Percentiles rank a stretch among this genome's conserved stretches.
Evolutionary conservation across 495 filamentous ascomycete genomes (phyloP).

Genomic region (Aspergillus sparsus): DNA sequence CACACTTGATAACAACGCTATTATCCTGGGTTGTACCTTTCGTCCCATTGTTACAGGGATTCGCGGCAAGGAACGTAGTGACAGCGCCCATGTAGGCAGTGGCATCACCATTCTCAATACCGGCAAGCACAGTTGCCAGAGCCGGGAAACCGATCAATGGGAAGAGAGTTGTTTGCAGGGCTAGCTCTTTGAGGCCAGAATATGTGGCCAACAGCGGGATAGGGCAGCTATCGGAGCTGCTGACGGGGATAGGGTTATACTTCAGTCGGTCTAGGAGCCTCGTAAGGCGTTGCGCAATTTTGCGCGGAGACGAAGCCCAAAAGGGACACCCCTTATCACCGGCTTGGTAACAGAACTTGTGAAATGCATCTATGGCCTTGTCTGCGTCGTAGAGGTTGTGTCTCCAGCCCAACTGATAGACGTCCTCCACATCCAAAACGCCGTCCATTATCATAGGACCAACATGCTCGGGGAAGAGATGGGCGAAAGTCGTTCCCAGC

Average conservation of each 20-base stretch:
- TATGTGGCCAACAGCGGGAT: constrained; percentile 26
- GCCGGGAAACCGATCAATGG: constrained; percentile 21
- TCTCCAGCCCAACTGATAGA: constrained; percentile 35
- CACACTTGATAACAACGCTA: constrained; percentile 13
- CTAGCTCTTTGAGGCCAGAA: constrained; percentile 28
- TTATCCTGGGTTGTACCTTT: constrained; percentile 3
- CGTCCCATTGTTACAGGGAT: constrained; percentile 8
- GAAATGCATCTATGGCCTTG: constrained; percentile 37
- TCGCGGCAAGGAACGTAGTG: neutral
- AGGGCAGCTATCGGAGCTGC: neutral
- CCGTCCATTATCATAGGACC: constrained; percentile 46
- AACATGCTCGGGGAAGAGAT: constrained; percentile 48
- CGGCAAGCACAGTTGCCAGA: constrained; percentile 20
- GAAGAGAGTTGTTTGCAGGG: constrained; percentile 18
- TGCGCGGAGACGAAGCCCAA: constrained; percentile 38
- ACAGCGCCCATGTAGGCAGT: constrained; percentile 11
- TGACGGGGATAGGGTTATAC: constrained; percentile 41
- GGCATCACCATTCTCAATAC: constrained; percentile 16
- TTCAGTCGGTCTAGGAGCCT: constrained; percentile 34
- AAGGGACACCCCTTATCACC: constrained; percentile 39
- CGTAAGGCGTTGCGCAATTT: constrained; percentile 40
- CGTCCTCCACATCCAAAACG: constrained; percentile 45
- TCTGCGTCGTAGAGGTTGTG: constrained; percentile 46
- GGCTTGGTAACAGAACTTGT: constrained; percentile 41
- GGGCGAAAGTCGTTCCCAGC: constrained; percentile 53